These are phyloP conservation scores for Datura wrightii DNA, from an alignment of 257 asterid genomes.

Conservation along the genomic window DNA sequence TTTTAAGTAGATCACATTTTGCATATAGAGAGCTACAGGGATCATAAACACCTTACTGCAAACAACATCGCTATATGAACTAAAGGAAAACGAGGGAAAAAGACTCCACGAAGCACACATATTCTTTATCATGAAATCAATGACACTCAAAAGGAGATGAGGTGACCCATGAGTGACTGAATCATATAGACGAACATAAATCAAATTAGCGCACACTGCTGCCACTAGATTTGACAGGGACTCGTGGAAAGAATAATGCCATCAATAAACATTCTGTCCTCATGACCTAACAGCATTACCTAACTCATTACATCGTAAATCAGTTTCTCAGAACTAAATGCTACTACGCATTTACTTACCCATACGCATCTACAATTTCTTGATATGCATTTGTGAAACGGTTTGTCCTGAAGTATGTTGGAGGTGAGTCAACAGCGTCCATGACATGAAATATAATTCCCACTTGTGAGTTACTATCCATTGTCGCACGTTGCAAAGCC, in stretches of 20 bases:
- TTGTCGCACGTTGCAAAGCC: conserved; percentile 88
- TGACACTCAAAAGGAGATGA: not conserved
- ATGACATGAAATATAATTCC: conserved; percentile 90
- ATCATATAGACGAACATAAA: conserved; percentile 6
- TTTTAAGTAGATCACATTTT: not conserved
- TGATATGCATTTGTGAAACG: conserved; percentile 83
- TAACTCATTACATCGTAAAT: conserved; percentile 15
- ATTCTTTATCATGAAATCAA: conserved; percentile 4
- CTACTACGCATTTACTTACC: conserved; percentile 58
- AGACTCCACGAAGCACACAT: not conserved
- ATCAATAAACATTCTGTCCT: not conserved
- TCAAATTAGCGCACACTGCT: not conserved
- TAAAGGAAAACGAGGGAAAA: conserved; percentile 1
- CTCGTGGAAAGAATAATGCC: not conserved
- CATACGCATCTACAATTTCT: conserved; percentile 99
- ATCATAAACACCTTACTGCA: conserved; percentile 13
- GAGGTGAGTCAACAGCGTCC: conserved; percentile 88
- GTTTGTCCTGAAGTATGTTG: conserved; percentile 89
- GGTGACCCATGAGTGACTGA: conserved; percentile 3
- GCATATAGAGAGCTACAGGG: conserved; percentile 1
- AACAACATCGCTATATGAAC: not conserved
- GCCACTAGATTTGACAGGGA: conserved; percentile 19
- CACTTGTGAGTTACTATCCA: conserved; percentile 94
- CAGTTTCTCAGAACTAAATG: conserved; percentile 23
- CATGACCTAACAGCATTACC: conserved; percentile 12